Conservation (phyloP, 2,329 filamentous ascomycete species). For the Pseudogymnoascus sp. region DNA sequence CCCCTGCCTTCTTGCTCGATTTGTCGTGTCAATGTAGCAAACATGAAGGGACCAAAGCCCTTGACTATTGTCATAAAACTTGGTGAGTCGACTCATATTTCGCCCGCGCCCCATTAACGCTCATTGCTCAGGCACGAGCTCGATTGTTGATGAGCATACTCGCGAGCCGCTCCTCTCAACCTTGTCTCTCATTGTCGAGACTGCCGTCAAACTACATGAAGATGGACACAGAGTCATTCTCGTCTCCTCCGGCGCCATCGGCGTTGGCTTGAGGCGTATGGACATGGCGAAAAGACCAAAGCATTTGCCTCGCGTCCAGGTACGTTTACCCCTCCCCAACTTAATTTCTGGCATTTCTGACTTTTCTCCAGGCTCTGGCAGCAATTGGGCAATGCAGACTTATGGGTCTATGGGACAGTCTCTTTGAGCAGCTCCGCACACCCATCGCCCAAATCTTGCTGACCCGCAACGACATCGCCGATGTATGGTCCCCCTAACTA, state of each 20-base stretch:
- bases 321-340: constrained; percentile 27
- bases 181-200: constrained; percentile 87
- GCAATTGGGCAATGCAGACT: constrained; percentile 93
- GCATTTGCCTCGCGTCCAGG: constrained; percentile 80
- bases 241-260: constrained; percentile 94
- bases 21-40: constrained; percentile 21
- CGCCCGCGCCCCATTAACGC: neutral
- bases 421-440: constrained; percentile 81
- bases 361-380: constrained; percentile 61
- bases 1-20: neutral
- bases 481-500: constrained; percentile 46
- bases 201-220: constrained; percentile 74
- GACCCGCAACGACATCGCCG: constrained; percentile 91
- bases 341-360: constrained; percentile 10
- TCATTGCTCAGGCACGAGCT: constrained; percentile 71
- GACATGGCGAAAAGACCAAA: constrained; percentile 81
- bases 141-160: constrained; percentile 94
- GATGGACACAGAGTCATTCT: constrained; percentile 93
- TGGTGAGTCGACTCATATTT: constrained; percentile 36
- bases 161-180: constrained; percentile 90
- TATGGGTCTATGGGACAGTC: constrained; percentile 89
- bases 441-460: constrained; percentile 91
- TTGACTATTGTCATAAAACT: constrained; percentile 64
- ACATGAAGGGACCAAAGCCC: constrained; percentile 46
- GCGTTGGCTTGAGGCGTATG: constrained; percentile 86